A percentile compares a stretch with the other conserved stretches of the same genome.
These are phyloP conservation scores for Polymyxa betae DNA, from an alignment of 208 protist genomes.

Conservation along the genomic window DNA sequence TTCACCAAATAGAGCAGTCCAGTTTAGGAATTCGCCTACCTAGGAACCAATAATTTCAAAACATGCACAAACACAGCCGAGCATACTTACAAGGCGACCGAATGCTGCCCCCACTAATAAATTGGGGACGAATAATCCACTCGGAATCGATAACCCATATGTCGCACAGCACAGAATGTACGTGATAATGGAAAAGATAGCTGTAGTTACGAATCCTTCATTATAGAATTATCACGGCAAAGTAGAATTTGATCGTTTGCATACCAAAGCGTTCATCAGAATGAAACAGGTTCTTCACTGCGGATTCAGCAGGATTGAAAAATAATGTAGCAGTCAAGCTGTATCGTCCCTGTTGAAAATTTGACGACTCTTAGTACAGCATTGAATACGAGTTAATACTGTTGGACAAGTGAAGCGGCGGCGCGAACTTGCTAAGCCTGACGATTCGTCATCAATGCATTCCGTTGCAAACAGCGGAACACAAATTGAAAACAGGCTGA, in stretches of 20 bases:
- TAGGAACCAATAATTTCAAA: background rate
- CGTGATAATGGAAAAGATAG: background rate
- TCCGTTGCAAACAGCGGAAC: background rate
- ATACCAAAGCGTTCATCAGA: background rate
- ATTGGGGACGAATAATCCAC: conserved; percentile 24
- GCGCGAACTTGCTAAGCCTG: background rate
- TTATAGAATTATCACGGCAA: background rate
- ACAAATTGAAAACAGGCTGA: background rate
- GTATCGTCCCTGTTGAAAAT: background rate
- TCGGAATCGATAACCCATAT: conserved; percentile 10
- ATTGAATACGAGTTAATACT: too few relatives aligned
- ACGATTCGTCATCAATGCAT: background rate
- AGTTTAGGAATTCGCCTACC: background rate
- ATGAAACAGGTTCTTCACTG: conserved; percentile 15
- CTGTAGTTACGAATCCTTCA: background rate
- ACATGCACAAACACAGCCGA: background rate
- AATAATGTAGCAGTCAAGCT: conserved; percentile 37
- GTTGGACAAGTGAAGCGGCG: background rate
- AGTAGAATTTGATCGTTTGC: background rate
- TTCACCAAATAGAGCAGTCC: background rate
- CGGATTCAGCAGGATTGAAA: conserved; percentile 35
- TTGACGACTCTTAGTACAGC: too few relatives aligned
- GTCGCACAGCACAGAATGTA: conserved; percentile 31
- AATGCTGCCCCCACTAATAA: background rate
- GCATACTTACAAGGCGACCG: background rate